phyloP scores from a whole-genome alignment of 1,284 basidiomycete genomes.

The Trichosporon faecale region DNA sequence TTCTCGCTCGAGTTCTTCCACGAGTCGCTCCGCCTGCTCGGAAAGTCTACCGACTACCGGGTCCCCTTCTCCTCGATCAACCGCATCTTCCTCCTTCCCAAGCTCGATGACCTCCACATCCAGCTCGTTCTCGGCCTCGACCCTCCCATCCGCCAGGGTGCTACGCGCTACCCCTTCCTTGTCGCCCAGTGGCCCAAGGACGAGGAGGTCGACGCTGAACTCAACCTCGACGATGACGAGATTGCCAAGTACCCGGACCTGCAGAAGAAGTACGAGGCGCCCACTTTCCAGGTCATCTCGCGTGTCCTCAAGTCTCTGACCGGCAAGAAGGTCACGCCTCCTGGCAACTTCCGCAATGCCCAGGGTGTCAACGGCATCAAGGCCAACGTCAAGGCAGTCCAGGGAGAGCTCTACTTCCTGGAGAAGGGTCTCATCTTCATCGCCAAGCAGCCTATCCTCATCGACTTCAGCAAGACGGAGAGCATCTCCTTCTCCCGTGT shows the following conservation, averaged over 20 bases:
- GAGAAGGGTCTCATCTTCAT: conserved; percentile 99
- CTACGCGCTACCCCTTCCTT: conserved; percentile 95
- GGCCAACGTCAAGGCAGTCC: conserved; percentile 94
- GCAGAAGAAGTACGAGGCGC: conserved; percentile 65
- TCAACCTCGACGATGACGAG: conserved; percentile 77
- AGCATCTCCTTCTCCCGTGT: conserved; percentile 90
- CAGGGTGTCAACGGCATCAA: conserved; percentile 65
- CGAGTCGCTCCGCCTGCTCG: conserved; percentile 86
- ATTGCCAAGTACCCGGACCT: conserved; percentile 56
- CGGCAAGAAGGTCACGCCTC: conserved; percentile 81
- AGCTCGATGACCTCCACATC: conserved; percentile 89
- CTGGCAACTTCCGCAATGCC: conserved; percentile 76
- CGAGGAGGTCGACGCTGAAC: conserved; percentile 92
- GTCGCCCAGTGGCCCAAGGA: conserved; percentile 97
- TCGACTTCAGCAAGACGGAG: conserved; percentile 87
- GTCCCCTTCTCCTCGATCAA: conserved; percentile 88
- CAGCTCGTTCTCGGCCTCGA: conserved; percentile 88
- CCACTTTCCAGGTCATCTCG: conserved; percentile 93
- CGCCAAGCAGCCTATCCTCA: conserved; percentile 88
- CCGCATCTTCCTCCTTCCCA: conserved; percentile 87
- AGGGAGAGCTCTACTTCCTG: conserved; percentile 95
- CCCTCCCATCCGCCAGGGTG: conserved; percentile 94
- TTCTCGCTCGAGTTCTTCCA: conserved; percentile 98
- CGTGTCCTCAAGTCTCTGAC: conserved; percentile 89
- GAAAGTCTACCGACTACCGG: conserved; percentile 99